Conservation (phyloP, 257 asterid genomes). For the Plectranthus barbatus region DNA sequence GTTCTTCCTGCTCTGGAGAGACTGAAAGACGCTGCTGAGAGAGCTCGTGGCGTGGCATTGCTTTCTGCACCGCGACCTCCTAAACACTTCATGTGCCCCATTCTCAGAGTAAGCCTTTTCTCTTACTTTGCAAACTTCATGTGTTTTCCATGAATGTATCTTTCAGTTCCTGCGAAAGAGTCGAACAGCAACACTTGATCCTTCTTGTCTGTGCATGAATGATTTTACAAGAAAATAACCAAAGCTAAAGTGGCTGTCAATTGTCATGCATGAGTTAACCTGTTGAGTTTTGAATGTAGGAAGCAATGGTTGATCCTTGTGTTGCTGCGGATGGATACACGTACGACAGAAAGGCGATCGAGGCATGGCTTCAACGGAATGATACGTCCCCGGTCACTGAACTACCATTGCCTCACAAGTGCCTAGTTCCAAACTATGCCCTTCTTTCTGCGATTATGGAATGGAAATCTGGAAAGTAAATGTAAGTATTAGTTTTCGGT, state of each 20-base stretch:
- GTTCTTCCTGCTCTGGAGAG: constrained; percentile 61
- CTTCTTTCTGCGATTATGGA: constrained; percentile 75
- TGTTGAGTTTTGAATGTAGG: constrained; percentile 36
- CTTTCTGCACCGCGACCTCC: constrained; percentile 36
- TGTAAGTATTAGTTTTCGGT: not conserved
- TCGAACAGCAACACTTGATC: too few species aligned
- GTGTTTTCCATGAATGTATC: too few species aligned
- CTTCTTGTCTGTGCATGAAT: too few species aligned
- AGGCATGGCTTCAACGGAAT: constrained; percentile 50
- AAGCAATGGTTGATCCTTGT: constrained; percentile 72
- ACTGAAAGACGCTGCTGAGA: constrained; percentile 45
- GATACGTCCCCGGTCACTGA: constrained; percentile 62
- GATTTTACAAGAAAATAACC: not conserved
- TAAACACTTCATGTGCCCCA: constrained; percentile 62
- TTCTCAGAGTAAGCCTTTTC: constrained; percentile 47
- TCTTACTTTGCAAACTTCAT: not conserved
- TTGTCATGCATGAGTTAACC: not conserved
- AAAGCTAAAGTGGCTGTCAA: not conserved
- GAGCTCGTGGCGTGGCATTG: constrained; percentile 24
- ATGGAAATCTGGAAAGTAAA: constrained; percentile 49
- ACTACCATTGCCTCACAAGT: constrained; percentile 46
- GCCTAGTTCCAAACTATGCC: constrained; percentile 53
- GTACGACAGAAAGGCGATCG: constrained; percentile 61
- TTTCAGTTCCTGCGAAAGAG: too few species aligned
- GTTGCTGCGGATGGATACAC: constrained; percentile 95